These are phyloP conservation scores for Ilyonectria robusta DNA, from an alignment of 2,329 filamentous ascomycete genomes.

Conservation along the genomic window DNA sequence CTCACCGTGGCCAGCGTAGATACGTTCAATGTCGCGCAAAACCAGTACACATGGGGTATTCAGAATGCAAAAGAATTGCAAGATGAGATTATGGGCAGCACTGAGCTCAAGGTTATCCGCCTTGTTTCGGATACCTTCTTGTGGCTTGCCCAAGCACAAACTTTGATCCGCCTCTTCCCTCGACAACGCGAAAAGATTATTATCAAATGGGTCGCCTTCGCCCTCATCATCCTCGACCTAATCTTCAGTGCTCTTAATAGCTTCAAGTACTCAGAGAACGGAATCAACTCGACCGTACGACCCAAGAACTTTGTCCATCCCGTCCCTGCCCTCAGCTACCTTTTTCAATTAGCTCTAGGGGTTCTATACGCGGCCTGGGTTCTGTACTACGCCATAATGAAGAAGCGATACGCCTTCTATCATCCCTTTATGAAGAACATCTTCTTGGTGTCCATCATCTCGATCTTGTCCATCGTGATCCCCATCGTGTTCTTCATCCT, in stretches of 20 bases:
- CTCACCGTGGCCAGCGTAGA: slow-evolving; percentile 94
- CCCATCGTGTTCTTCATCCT: slow-evolving; percentile 94
- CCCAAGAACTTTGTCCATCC: slow-evolving; percentile 88
- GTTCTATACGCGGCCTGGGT: slow-evolving; percentile 94
- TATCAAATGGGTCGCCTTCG: slow-evolving; percentile 99
- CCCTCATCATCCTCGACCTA: slow-evolving; percentile 90
- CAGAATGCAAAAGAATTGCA: slow-evolving; percentile 86
- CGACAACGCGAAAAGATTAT: slow-evolving; percentile 97
- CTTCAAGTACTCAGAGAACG: slow-evolving; percentile 72
- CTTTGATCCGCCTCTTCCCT: slow-evolving; percentile 93
- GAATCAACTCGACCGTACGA: slow-evolving; percentile 68
- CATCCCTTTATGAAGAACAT: slow-evolving; percentile 94
- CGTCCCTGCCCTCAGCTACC: slow-evolving; percentile 90
- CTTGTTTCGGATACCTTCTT: slow-evolving; percentile 96
- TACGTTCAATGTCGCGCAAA: slow-evolving; percentile 87
- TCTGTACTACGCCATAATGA: slow-evolving; percentile 92
- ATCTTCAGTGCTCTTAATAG: slow-evolving; percentile 94
- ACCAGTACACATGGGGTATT: slow-evolving; percentile 83
- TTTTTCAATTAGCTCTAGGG: slow-evolving; percentile 90
- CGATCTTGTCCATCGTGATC: slow-evolving; percentile 85
- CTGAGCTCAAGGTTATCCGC: slow-evolving; percentile 89
- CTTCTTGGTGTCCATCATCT: slow-evolving; percentile 82
- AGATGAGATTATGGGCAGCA: slow-evolving; percentile 83
- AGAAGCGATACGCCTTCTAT: slow-evolving; percentile 91
- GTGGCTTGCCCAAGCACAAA: slow-evolving; percentile 98